Evolutionary conservation across 2,329 filamentous ascomycete species (phyloP).

Genomic region (Monilinia fructicola): DNA sequence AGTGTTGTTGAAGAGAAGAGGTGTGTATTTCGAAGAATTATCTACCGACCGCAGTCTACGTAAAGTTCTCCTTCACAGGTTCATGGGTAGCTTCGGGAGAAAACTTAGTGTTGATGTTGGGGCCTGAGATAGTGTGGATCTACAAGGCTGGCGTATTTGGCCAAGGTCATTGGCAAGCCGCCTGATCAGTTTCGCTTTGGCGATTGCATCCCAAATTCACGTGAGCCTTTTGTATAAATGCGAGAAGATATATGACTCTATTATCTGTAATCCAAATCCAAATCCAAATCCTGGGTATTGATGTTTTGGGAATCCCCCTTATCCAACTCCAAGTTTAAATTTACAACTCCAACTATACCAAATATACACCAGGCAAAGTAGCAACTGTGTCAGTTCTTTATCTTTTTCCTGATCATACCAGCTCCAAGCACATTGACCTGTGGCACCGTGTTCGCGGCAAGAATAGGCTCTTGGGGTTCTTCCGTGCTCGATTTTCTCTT

Average conservation of each 20-base stretch:
- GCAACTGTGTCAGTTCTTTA: slow-evolving; percentile 45
- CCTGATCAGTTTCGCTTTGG: background rate
- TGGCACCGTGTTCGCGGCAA: slow-evolving; percentile 20
- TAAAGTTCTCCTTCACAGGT: background rate
- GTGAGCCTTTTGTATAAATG: background rate
- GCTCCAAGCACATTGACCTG: slow-evolving; percentile 51
- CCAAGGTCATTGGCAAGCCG: background rate
- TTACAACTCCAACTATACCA: background rate
- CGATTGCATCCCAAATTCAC: slow-evolving; percentile 7
- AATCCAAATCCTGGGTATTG: slow-evolving; percentile 23
- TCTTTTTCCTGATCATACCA: slow-evolving; percentile 57
- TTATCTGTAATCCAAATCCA: slow-evolving; percentile 10
- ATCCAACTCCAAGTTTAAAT: slow-evolving; percentile 16
- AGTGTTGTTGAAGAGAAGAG: too few relatives aligned
- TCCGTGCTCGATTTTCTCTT: slow-evolving; percentile 47
- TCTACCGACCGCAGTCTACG: background rate
- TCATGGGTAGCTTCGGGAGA: background rate
- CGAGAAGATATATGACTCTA: background rate
- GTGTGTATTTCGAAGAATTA: background rate
- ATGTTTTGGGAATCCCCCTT: background rate
- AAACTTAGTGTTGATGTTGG: background rate
- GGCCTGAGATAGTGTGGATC: background rate
- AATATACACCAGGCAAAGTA: background rate
- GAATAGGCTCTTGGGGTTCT: slow-evolving; percentile 19
- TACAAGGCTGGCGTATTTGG: background rate